Base-by-base conservation (phyloP, 1,284 basidiomycete species). In the Ceratorhiza oryzae-sativae region DNA sequence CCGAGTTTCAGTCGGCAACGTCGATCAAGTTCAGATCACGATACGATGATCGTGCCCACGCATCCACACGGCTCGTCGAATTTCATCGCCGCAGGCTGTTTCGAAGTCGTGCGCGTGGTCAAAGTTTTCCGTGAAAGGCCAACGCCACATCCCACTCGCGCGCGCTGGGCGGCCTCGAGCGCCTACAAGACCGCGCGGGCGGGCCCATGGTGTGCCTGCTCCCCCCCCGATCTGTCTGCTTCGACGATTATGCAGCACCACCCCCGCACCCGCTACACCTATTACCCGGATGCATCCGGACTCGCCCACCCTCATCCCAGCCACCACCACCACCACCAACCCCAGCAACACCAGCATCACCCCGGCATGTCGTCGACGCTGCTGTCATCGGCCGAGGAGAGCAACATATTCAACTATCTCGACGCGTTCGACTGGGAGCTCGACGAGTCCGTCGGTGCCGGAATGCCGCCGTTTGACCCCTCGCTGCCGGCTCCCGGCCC, bases 341-440 rank as follows among this genome's bases (percentile, higher is more conserved):
- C 42, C 18, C 41, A 30, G 18, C 45, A 49, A 13, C 25, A 18
- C 8, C 59, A 45, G 3, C 41, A 30, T 10, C 45, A 49, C 15
- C 25, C 23, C 3, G 30, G 12, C 23, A 49, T 49, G 42, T 32
- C 27, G 4, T 23, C 42, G 9, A 25, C 61, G 45, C 46, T 63
- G 25, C 46, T 63, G 20, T 63, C 61, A 9, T 63, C 61, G 23
- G 45, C 42, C 15, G 61, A 63, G 30, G 61, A 63, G 45, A 49
- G 30, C 30, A 63, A 49, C 39, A 63, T 63, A 10, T 63, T 63
- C 30, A 42, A 42, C 42, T 63, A 46, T 49, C 61, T 63, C 23
- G 61, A 63, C 45, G 61, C 61, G 12, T 49, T 63, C 23, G 61
- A 63, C 30, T 63, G 61, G 61, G 61, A 63, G 20, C 46, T 63